Percentiles rank a stretch among this genome's conserved stretches.
Conservation (phyloP, 108 stramenopile genomes). For the Hondaea fermentalgiana region DNA sequence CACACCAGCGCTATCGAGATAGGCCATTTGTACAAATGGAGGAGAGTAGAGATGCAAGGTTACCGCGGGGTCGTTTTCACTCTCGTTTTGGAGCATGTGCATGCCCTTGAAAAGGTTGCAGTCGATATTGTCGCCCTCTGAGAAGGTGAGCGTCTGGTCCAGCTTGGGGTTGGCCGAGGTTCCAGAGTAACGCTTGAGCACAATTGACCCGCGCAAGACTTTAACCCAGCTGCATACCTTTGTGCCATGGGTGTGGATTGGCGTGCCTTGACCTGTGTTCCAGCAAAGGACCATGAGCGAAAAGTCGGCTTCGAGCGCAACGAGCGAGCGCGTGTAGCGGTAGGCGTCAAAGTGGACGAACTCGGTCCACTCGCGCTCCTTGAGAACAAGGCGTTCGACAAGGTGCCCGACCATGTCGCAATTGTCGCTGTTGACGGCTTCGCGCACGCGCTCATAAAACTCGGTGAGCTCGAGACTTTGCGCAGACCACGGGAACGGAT, state of each 20-base stretch:
- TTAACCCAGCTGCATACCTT: neutral
- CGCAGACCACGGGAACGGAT: neutral
- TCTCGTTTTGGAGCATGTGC: neutral
- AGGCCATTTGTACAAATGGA: conserved; percentile 5
- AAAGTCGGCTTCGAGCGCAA: neutral
- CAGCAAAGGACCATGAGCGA: neutral
- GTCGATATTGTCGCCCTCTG: neutral
- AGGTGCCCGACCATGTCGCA: neutral
- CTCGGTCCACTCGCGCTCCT: neutral
- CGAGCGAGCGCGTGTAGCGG: neutral
- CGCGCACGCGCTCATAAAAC: neutral
- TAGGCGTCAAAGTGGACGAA: neutral
- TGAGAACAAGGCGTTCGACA: neutral
- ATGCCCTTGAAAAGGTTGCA: neutral
- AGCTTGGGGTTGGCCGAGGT: neutral
- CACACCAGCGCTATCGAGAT: neutral
- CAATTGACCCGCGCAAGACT: neutral
- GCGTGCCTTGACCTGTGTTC: neutral
- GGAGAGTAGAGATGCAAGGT: neutral
- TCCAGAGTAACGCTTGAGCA: neutral
- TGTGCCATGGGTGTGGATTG: neutral
- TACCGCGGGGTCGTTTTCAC: neutral
- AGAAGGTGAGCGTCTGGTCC: neutral
- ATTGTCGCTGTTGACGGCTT: neutral
- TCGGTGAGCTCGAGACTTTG: neutral